These are phyloP conservation scores for Saururus chinensis DNA, from an alignment of 164 flowering plant species.

Conservation along the genomic window DNA sequence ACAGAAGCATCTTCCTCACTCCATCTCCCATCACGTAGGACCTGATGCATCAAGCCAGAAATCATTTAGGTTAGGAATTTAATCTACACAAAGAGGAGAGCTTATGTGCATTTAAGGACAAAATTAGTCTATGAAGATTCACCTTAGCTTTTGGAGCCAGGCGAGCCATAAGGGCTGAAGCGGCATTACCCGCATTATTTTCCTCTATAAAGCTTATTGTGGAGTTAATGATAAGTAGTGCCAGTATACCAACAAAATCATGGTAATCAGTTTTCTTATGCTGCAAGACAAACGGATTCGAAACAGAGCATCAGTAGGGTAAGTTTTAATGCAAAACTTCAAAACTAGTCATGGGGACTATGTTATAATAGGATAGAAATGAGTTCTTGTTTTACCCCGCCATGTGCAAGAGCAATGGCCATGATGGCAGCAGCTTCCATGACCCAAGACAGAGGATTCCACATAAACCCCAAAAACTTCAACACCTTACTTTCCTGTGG, in stretches of 20 bases:
- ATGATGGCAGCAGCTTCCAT: constrained; percentile 78
- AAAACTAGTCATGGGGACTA: no score
- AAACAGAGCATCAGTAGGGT: neutral
- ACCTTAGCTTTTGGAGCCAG: constrained; percentile 84
- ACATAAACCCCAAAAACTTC: constrained; percentile 73
- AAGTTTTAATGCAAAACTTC: no score
- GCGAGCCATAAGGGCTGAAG: constrained; percentile 80
- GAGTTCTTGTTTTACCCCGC: constrained; percentile 39
- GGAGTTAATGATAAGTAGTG: constrained; percentile 51
- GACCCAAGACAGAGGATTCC: constrained; percentile 83
- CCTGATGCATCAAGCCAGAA: constrained; percentile 21
- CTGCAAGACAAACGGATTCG: constrained; percentile 18
- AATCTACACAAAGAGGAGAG: neutral
- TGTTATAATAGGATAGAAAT: no score
- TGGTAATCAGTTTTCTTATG: constrained; percentile 35
- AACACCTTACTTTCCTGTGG: constrained; percentile 53
- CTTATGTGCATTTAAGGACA: neutral
- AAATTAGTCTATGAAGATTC: neutral
- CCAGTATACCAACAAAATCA: constrained; percentile 54
- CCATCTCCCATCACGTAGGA: constrained; percentile 64
- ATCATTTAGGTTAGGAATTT: neutral
- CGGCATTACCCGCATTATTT: constrained; percentile 81
- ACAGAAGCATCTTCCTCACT: constrained; percentile 57
- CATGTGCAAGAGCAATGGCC: constrained; percentile 70
- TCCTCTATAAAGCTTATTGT: constrained; percentile 77